Conservation (phyloP, 306 rosid genomes). For the Alnus glutinosa region DNA sequence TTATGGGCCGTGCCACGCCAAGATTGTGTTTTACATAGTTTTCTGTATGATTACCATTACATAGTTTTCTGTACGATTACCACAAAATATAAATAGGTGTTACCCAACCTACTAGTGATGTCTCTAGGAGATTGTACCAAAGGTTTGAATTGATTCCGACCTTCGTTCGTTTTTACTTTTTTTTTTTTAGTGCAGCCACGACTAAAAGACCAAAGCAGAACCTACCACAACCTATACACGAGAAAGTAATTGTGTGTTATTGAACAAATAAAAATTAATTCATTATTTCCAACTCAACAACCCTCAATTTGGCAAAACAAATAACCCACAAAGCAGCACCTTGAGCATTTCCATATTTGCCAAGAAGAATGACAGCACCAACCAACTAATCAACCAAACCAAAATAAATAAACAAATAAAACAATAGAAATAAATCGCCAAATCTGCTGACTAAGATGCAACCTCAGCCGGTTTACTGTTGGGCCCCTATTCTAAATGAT, state of each 20-base stretch:
- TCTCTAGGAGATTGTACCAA: slow-evolving; percentile 1
- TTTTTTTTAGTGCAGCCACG: neutral
- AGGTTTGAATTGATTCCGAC: neutral
- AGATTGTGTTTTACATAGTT: neutral
- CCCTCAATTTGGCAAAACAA: neutral
- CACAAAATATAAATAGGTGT: neutral
- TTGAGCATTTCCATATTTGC: neutral
- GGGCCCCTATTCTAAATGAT: too few species aligned
- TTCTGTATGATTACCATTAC: neutral
- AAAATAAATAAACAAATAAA: neutral
- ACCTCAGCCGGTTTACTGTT: too few species aligned
- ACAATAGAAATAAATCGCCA: neutral
- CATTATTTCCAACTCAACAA: neutral
- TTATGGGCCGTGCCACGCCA: neutral
- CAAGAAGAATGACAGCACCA: neutral
- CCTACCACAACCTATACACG: neutral
- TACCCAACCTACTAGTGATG: neutral
- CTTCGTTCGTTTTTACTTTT: neutral
- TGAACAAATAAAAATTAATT: neutral
- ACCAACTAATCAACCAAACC: neutral
- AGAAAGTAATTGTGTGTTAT: neutral
- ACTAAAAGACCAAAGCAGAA: neutral
- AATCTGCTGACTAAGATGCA: neutral
- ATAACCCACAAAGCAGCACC: neutral
- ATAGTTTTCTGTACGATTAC: too few species aligned